Percentiles rank a stretch among this genome's conserved stretches.
phyloP scores from a whole-genome alignment of 208 protist genomes.

The Trypanosoma cruzi region DNA sequence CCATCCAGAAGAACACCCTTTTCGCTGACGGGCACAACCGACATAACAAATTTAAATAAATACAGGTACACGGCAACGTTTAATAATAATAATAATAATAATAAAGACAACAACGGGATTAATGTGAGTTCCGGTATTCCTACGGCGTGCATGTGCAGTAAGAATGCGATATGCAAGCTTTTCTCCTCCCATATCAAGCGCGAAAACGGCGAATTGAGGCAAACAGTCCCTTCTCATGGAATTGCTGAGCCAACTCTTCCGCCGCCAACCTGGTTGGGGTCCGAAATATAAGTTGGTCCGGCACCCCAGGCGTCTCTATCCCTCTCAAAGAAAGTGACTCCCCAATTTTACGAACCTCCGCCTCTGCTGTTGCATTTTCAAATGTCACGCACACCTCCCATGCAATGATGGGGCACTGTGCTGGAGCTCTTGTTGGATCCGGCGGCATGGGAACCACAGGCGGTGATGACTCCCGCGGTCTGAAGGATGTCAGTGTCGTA shows the following conservation, averaged over 20 bases:
- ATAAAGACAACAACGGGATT: slow-evolving; percentile 2
- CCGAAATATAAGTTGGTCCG: slow-evolving; percentile 26
- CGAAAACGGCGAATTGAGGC: slow-evolving; percentile 25
- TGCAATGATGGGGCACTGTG: neutral
- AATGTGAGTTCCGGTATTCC: neutral
- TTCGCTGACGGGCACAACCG: neutral
- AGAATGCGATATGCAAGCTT: neutral
- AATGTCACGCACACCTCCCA: slow-evolving; percentile 39
- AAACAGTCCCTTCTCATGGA: slow-evolving; percentile 34
- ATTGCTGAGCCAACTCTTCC: slow-evolving; percentile 37
- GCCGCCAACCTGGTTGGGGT: slow-evolving; percentile 39
- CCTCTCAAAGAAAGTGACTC: slow-evolving; percentile 12
- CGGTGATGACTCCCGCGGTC: neutral
- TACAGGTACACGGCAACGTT: slow-evolving; percentile 2
- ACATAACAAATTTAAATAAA: no score
- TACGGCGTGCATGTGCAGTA: neutral
- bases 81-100: no score
- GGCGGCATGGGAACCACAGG: neutral
- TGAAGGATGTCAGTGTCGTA: neutral
- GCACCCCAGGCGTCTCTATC: slow-evolving; percentile 2
- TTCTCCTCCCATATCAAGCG: neutral
- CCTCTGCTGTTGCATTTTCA: slow-evolving; percentile 12
- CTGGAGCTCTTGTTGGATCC: neutral
- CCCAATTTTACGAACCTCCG: slow-evolving; percentile 20
- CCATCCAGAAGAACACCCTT: neutral